These are phyloP conservation scores for Vitis vinifera DNA, from an alignment of 164 flowering plant genomes.

Conservation along the genomic window ASM3070453v1 NC_081814.1:5078001-5078500, in stretches of 20 bases:
- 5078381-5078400: constrained; percentile 5
- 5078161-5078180: constrained; percentile 58
- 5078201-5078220: constrained; percentile 14
- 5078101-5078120: not conserved
- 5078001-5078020: constrained; percentile 51
- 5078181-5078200: constrained; percentile 12
- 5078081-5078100: not conserved
- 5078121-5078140: not conserved
- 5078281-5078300: constrained; percentile 61
- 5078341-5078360: constrained; percentile 7
- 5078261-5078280: constrained; percentile 25
- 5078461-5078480: not conserved
- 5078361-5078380: constrained; percentile 24
- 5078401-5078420: no score
- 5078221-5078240: constrained; percentile 28
- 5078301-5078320: constrained; percentile 28
- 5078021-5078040: not conserved
- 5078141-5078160: constrained; percentile 67
- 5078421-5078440: not conserved
- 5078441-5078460: not conserved
- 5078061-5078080: not conserved
- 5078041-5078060: not conserved
- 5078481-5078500: not conserved
- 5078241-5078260: constrained; percentile 5
- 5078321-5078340: constrained; percentile 28